phyloP scores from a whole-genome alignment of 2,329 filamentous ascomycete species.

The Colletotrichum endophyticum region DNA sequence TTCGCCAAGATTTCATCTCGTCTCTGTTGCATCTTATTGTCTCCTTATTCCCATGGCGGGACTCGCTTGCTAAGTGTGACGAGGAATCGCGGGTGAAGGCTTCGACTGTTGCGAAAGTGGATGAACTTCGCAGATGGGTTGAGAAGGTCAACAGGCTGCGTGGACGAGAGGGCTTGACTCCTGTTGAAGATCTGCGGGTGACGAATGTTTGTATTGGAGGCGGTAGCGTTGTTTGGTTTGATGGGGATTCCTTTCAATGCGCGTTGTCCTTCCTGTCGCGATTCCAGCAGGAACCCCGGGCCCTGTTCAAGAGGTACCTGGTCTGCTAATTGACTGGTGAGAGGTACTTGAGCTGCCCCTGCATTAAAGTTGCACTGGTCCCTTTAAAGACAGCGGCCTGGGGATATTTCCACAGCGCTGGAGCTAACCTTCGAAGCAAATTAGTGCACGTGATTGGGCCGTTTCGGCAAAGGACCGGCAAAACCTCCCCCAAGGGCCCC shows the following conservation, averaged over 20 bases:
- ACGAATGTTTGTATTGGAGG: conserved; percentile 1
- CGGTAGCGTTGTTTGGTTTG: neutral
- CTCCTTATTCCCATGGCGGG: conserved; percentile 54
- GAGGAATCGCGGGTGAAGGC: neutral
- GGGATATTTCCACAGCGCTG: neutral
- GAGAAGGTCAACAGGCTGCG: neutral
- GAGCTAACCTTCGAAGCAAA: neutral
- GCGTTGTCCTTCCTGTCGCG: conserved; percentile 3
- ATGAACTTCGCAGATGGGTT: neutral
- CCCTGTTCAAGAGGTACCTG: neutral
- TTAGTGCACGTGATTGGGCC: conserved; percentile 16
- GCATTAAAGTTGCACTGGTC: neutral
- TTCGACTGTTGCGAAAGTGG: neutral
- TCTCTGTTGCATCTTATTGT: conserved; percentile 72
- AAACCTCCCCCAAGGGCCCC: neutral
- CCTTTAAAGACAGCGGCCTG: neutral
- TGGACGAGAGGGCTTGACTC: neutral
- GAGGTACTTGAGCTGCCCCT: neutral
- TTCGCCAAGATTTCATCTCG: conserved; percentile 97
- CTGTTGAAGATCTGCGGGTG: neutral
- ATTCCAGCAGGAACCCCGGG: conserved; percentile 7
- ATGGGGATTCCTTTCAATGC: conserved; percentile 13
- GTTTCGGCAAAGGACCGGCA: conserved; percentile 20
- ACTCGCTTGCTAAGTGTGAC: conserved; percentile 26
- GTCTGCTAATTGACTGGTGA: neutral